phyloP scores from a whole-genome alignment of 208 protist genomes.

The Trypanosoma platydactyli region DNA sequence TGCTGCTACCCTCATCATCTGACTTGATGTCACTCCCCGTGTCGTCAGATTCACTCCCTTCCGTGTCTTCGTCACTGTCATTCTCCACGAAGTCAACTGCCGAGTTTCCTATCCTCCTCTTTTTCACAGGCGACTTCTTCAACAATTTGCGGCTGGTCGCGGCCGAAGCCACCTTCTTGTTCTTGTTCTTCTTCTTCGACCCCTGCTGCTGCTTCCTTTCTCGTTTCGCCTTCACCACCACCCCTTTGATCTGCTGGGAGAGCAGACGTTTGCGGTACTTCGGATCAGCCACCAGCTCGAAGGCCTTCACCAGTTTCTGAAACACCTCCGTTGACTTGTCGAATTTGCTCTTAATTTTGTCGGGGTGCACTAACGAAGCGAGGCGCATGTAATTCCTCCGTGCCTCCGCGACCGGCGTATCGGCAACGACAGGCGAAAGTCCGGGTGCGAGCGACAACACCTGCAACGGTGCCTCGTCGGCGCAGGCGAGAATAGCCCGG shows the following conservation, averaged over 20 bases:
- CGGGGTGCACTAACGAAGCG: conserved; percentile 73
- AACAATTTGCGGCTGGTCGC: neutral
- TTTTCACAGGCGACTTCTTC: conserved; percentile 1
- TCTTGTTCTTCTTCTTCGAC: neutral
- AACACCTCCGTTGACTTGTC: conserved; percentile 79
- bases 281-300: conserved; percentile 75
- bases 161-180: neutral
- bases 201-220: conserved; percentile 1
- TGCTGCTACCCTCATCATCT: conserved; percentile 26
- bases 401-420: conserved; percentile 62
- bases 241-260: conserved; percentile 12
- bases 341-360: conserved; percentile 68
- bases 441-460: conserved; percentile 68
- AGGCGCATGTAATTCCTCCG: conserved; percentile 84
- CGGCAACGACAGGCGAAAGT: conserved; percentile 50
- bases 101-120: no score
- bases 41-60: conserved; percentile 5
- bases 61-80: conserved; percentile 16
- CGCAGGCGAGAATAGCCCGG: conserved; percentile 45
- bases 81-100: conserved; percentile 22
- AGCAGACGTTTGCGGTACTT: conserved; percentile 44
- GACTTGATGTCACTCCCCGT: neutral
- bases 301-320: conserved; percentile 79
- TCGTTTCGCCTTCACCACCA: conserved; percentile 8
- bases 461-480: conserved; percentile 43